Conservation (phyloP, 768 basidiomycete species). For the Phanerodontia chrysosporium region DNA sequence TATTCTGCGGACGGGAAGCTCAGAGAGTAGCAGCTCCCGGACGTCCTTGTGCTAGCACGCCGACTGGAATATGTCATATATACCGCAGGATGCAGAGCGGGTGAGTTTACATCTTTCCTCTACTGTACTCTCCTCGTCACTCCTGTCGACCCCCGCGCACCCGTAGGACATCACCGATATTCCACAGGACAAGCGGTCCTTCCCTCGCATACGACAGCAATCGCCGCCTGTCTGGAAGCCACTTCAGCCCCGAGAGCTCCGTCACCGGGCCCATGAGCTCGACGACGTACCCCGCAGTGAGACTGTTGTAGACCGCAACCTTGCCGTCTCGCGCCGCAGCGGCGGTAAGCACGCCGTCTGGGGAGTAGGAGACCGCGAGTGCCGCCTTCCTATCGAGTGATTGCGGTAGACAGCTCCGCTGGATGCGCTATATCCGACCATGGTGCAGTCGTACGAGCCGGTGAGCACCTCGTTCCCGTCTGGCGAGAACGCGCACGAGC, state of each 20-base stretch:
- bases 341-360: slow-evolving; percentile 11
- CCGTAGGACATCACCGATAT: slow-evolving; percentile 6
- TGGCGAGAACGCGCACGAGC: slow-evolving; percentile 24
- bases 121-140: no score
- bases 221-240: slow-evolving; percentile 38
- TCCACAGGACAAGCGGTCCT: slow-evolving; percentile 17
- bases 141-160: neutral
- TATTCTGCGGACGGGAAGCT: no score
- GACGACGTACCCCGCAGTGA: slow-evolving; percentile 1
- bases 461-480: slow-evolving; percentile 19
- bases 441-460: slow-evolving; percentile 14
- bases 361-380: slow-evolving; percentile 7
- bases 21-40: no score
- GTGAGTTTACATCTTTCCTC: no score
- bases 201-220: slow-evolving; percentile 41
- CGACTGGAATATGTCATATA: no score
- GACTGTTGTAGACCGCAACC: slow-evolving; percentile 13
- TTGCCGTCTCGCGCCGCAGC: slow-evolving; percentile 18
- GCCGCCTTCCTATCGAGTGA: slow-evolving; percentile 1
- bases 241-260: slow-evolving; percentile 30
- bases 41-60: no score
- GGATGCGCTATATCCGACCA: slow-evolving; percentile 12
- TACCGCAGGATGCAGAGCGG: no score
- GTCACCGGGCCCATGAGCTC: slow-evolving; percentile 17
- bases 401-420: neutral